Evolutionary conservation across 2,329 filamentous ascomycete genomes (phyloP), one percentile per base, ranked within the genome.

Genomic region (Penicillium italicum): DNA sequence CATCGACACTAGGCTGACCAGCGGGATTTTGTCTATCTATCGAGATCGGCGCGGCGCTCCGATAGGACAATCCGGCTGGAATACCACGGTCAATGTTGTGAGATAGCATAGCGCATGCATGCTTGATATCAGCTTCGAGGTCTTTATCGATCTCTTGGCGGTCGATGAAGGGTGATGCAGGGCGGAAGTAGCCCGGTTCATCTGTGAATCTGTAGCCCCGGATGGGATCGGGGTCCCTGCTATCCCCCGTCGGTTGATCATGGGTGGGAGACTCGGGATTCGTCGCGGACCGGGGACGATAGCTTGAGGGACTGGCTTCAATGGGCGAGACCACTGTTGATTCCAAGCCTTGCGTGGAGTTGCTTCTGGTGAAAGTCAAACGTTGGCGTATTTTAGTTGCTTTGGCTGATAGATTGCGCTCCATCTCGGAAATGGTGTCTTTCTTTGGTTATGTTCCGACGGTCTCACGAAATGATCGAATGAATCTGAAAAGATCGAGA

Each of bases 131-230:
- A 2, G 59, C 65, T 50, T 75, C 73, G 5, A 74, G 46, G 22
- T 71, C 65, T 7, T 66, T 63, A 3, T 66, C 59, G 14, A 77
- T 63, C 2, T 65, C 50, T 56, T 69, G 73, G 24, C 74, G 69
- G 12, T 69, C 61, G 20, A 75, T 68, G 22, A 74, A 54, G 4
- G 71, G 67, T 3, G 72, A 71, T 4, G 58, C 52, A 5, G 72
- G 69, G 26, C 66, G 62, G 47, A 66, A 70, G 50, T 67, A 63
- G 24, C 65, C 65, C 1, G 69, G 62, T 7, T 72, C 71, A 43
- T 75, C 73, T 14, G 65, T 64, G 51, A 75, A 72, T 40, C 72
- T 67, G 56, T 72, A 74, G 40, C 63, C 61, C 18, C 66, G 62
- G 12, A 55, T 62, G 31, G 51, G 40, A 33, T 68, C 53, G 24